phyloP scores from a whole-genome alignment of 768 basidiomycete species.

The Termitomyces sp. region DNA sequence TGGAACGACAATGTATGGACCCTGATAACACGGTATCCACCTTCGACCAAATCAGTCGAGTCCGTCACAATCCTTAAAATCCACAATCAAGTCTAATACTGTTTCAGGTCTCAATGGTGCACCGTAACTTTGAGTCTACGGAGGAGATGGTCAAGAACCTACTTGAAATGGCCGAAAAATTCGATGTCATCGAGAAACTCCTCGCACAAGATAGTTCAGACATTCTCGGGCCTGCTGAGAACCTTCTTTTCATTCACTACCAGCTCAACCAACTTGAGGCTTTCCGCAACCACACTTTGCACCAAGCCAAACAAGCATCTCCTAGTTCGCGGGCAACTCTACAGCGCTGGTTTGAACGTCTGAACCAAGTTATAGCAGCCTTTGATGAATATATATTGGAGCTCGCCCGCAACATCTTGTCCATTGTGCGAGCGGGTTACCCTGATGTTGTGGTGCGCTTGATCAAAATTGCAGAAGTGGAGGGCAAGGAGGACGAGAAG shows the following conservation, averaged over 20 bases:
- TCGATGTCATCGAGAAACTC: constrained; percentile 74
- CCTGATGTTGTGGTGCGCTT: constrained; percentile 86
- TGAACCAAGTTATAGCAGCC: constrained; percentile 70
- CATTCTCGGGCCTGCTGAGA: constrained; percentile 81
- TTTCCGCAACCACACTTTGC: constrained; percentile 93
- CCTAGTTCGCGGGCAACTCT: constrained; percentile 62
- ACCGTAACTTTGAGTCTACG: constrained; percentile 91
- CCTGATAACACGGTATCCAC: constrained; percentile 74
- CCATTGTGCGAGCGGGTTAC: constrained; percentile 74
- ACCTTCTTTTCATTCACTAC: constrained; percentile 86
- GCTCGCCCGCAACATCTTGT: constrained; percentile 70
- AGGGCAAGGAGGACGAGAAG: constrained; percentile 93
- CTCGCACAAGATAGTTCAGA: constrained; percentile 69
- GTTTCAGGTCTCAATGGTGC: constrained; percentile 85
- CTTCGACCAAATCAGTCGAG: constrained; percentile 94
- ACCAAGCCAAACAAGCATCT: constrained; percentile 83
- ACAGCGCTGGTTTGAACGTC: constrained; percentile 75
- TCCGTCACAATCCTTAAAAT: constrained; percentile 30
- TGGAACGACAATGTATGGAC: constrained; percentile 73
- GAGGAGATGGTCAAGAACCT: constrained; percentile 95
- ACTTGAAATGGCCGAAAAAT: constrained; percentile 83
- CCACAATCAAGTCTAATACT: not conserved
- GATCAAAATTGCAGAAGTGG: constrained; percentile 89
- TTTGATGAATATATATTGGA: constrained; percentile 85
- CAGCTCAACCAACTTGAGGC: constrained; percentile 88